Percentiles rank a stretch among this genome's conserved stretches.
Conservation (phyloP, 305 asterid species). For the Ruellia speciosa region DNA sequence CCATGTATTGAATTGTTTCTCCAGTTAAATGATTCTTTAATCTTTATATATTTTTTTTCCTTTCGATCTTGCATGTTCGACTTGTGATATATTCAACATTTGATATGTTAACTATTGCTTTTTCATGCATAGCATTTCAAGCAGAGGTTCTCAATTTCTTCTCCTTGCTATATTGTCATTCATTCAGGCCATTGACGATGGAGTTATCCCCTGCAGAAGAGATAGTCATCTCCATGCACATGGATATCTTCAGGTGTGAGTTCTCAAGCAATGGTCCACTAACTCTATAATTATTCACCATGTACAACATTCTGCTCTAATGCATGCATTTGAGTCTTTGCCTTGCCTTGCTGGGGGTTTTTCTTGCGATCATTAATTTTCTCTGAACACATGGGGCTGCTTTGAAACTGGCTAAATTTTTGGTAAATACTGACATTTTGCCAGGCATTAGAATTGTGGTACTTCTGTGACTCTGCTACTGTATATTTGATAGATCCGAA, state of each 20-base stretch:
- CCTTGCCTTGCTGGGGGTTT: too few species aligned
- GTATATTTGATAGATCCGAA: slow-evolving; percentile 1
- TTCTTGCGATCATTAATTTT: not conserved
- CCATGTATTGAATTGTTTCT: too few species aligned
- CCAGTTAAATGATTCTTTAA: not conserved
- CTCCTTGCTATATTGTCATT: slow-evolving; percentile 22
- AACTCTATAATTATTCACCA: slow-evolving; percentile 9
- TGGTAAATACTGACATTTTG: slow-evolving; percentile 1
- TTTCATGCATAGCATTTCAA: slow-evolving; percentile 5
- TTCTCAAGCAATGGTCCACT: slow-evolving; percentile 16
- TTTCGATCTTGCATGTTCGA: not conserved
- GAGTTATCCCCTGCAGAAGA: slow-evolving; percentile 96
- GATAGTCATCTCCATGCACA: slow-evolving; percentile 81
- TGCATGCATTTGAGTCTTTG: slow-evolving; percentile 9
- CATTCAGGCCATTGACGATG: slow-evolving; percentile 64
- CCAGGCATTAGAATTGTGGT: not conserved
- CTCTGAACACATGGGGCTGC: not conserved
- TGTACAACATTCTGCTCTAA: not conserved
- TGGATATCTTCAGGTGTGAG: slow-evolving; percentile 70
- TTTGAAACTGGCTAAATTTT: not conserved
- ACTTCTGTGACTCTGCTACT: slow-evolving; percentile 8
- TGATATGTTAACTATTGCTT: too few species aligned
- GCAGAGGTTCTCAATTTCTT: slow-evolving; percentile 21
- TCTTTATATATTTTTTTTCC: not conserved
- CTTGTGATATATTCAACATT: too few species aligned